Evolutionary conservation across 352 stramenopile genomes (phyloP), one percentile per base, ranked within the genome.

Genomic region (Globisporangium recalcitrans): DNA sequence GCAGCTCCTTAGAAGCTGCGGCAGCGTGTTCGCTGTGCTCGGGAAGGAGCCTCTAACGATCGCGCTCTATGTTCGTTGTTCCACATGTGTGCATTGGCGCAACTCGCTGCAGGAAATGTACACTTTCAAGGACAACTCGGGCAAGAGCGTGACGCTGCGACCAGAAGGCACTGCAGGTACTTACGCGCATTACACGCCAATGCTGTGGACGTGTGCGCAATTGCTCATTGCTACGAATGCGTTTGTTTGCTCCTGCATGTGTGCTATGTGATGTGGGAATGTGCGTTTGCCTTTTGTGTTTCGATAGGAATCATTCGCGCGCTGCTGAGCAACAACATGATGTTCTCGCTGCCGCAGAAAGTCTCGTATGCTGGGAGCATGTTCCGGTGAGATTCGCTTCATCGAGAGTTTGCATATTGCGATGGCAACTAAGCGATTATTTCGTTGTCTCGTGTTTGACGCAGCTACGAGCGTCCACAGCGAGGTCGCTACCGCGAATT

Each of bases 401-500:
- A 10, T 31, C 1, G 11, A 56, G 47, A 52, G 24, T 19, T 29
- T 19, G 13, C 21, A 31, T 13, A 13, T 4, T 31, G 22, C 3
- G 4, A 51, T n/a, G 32, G 22, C 22, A 52, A 31, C 47, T 31
- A 4, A 52, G 11, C 11, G 47, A 29, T 51, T 1, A 7, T 29
- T 46, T 0, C 53, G n/a, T 22, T 51, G 19, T 70, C 49, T 57
- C n/a, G 44, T 32, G 46, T 48, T 6, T 27, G 31, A 59, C 10
- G 19, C 57, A 96, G 87, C 7, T 96, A 96, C 63, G 87, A 96
- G 60, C 85, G 87, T 53, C 87, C 87, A 34, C 87, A 96, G 58
- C 80, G 85, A 16, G 87, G 87, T 4, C 85, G 87, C 7, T 96
- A 94, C 59, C 78, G 87, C 14, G 87, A 96, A 58, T 96, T 96